Conservation (phyloP, 768 basidiomycete genomes). For the Cantharellus anzutake region DNA sequence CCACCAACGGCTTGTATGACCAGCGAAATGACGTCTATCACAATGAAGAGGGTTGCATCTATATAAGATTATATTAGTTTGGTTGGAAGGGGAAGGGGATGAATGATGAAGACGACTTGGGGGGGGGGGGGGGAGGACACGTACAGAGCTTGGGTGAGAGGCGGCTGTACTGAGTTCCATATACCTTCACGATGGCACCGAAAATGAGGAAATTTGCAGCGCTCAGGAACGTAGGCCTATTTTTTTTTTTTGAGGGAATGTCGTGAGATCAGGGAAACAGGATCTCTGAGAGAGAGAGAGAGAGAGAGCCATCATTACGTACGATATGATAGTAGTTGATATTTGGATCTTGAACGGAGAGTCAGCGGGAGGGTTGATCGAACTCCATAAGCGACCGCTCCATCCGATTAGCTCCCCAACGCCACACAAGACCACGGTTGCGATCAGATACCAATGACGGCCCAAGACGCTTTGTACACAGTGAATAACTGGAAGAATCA, state of each 20-base stretch:
- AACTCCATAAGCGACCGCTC: conserved; percentile 26
- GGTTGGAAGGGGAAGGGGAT: conserved; percentile 29
- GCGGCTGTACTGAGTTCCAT: conserved; percentile 31
- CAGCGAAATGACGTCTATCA: conserved; percentile 34
- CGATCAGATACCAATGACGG: conserved; percentile 28
- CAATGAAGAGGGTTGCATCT: conserved; percentile 16
- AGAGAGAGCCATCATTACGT: conserved; percentile 19
- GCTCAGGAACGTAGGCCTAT: conserved; percentile 7
- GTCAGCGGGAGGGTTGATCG: not conserved
- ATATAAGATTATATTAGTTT: conserved; percentile 1
- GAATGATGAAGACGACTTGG: conserved; percentile 15
- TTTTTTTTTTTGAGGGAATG: not conserved
- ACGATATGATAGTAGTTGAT: conserved; percentile 30
- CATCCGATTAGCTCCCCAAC: conserved; percentile 34
- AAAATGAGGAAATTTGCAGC: conserved; percentile 44
- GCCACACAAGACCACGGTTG: conserved; percentile 29
- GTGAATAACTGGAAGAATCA: not conserved
- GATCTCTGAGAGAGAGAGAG: conserved; percentile 13
- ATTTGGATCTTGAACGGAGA: conserved; percentile 30
- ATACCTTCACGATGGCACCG: conserved; percentile 24
- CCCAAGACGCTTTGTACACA: not conserved
- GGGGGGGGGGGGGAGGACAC: conserved; percentile 9
- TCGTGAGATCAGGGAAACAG: not conserved
- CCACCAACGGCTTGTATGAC: conserved; percentile 24
- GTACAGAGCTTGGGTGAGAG: conserved; percentile 25